Evolutionary conservation across 805 yeast genomes (phyloP), one percentile per base, ranked within the genome.

Genomic region (Trichomonascus vanleenenianus): DNA sequence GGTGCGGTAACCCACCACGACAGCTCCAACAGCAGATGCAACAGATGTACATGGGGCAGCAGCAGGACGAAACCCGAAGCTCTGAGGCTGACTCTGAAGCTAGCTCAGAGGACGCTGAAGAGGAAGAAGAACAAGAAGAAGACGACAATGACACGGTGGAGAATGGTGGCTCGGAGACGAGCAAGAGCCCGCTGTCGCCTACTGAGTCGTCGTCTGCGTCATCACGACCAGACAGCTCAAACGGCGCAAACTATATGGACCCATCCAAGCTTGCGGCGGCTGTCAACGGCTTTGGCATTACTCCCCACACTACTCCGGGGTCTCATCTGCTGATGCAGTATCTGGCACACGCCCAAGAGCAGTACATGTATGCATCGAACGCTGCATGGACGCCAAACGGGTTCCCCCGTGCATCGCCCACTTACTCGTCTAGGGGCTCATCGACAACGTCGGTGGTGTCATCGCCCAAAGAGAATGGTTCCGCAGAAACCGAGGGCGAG

Each of bases 1-100:
- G 98, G 59, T 91, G 97, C 65, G 97, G 97, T 27, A 87, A 89
- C 60, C 79, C 87, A 49, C 96, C 97, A 42, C 75, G 95, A 20
- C 51, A 48, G 40, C 40, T 41, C 15, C 36, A 40, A 4, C 46
- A 43, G 31, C n/a, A 12, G 41, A 38, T 22, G 34, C 14, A 14
- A 6, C 15, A 22, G 5, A 11, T 19, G 10, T 10, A 18, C 20
- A 11, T 16, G n/a, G n/a, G n/a, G n/a, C n/a, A n/a, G n/a, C n/a
- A n/a, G n/a, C n/a, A n/a, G n/a, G n/a, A n/a, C n/a, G n/a, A n/a
- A n/a, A n/a, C n/a, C n/a, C n/a, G n/a, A n/a, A n/a, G n/a, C n/a
- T n/a, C n/a, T n/a, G n/a, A n/a, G n/a, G n/a, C n/a, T n/a, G n/a
- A n/a, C n/a, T n/a, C n/a, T n/a, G n/a, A n/a, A n/a, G n/a, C n/a